Percentiles rank a stretch among this genome's conserved stretches.
Evolutionary conservation across 2,329 filamentous ascomycete species (phyloP).

Genomic region (Cryphonectria japonica): DNA sequence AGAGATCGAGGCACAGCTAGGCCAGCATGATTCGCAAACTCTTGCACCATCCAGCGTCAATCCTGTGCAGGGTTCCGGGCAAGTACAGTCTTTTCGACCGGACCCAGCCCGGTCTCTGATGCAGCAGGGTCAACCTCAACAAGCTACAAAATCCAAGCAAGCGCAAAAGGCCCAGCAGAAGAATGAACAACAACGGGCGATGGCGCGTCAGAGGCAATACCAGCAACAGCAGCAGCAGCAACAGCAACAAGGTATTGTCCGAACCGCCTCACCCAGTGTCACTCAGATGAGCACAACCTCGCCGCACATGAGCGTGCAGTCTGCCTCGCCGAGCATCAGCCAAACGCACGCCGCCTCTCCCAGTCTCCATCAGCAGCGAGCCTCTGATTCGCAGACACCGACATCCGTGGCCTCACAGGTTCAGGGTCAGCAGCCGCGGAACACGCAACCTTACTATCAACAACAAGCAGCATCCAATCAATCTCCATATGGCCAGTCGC

Average conservation of each 20-base stretch:
- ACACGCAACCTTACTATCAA: slow-evolving; percentile 25
- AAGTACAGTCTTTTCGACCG: slow-evolving; percentile 13
- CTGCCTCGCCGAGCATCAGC: slow-evolving; percentile 26
- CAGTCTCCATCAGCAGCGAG: slow-evolving; percentile 26
- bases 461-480: slow-evolving; percentile 19
- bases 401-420: slow-evolving; percentile 25
- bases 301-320: slow-evolving; percentile 27
- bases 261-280: slow-evolving; percentile 27
- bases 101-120: slow-evolving; percentile 15
- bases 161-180: slow-evolving; percentile 33
- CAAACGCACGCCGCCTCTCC: slow-evolving; percentile 23
- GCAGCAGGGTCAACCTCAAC: slow-evolving; percentile 18
- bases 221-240: slow-evolving; percentile 31
- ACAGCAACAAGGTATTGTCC: slow-evolving; percentile 30
- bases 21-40: slow-evolving; percentile 22
- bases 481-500: slow-evolving; percentile 26
- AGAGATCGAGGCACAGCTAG: slow-evolving; percentile 29
- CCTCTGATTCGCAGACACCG: slow-evolving; percentile 25
- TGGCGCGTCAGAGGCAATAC: slow-evolving; percentile 30
- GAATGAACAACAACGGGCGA: slow-evolving; percentile 23
- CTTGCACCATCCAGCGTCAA: slow-evolving; percentile 16
- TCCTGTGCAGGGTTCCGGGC: slow-evolving; percentile 14
- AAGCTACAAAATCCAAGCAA: slow-evolving; percentile 22
- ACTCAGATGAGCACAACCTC: slow-evolving; percentile 26
- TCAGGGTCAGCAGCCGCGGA: slow-evolving; percentile 26